Conservation (phyloP, 1,284 basidiomycete genomes). For the Stereum hirsutum region DNA sequence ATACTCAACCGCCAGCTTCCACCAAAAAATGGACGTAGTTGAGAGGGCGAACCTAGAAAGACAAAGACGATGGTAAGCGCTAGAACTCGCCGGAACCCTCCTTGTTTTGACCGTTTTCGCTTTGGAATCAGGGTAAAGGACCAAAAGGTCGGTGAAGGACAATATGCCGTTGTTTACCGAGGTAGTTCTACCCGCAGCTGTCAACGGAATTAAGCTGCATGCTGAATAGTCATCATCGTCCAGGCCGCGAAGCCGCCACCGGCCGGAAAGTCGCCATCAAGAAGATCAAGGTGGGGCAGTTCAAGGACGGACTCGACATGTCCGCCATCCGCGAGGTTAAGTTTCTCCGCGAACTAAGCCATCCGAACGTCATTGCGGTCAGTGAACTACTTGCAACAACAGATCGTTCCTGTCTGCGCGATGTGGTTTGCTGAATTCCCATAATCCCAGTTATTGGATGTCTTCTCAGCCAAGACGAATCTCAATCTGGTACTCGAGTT, state of each 20-base stretch:
- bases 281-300: conserved; percentile 95
- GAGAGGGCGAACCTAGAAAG: conserved; percentile 64
- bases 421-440: neutral
- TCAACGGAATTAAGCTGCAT: no score
- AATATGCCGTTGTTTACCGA: conserved; percentile 95
- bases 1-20: no score
- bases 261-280: conserved; percentile 89
- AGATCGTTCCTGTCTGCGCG: neutral
- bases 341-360: conserved; percentile 88
- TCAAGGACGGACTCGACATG: conserved; percentile 98
- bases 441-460: conserved; percentile 74
- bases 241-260: conserved; percentile 64
- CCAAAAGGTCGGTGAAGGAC: conserved; percentile 90
- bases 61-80: conserved; percentile 58
- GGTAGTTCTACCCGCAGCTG: conserved; percentile 35
- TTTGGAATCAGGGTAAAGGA: conserved; percentile 90
- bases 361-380: conserved; percentile 94
- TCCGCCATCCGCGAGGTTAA: conserved; percentile 98
- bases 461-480: conserved; percentile 95
- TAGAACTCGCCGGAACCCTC: neutral
- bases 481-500: conserved; percentile 98
- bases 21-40: conserved; percentile 58
- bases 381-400: conserved; percentile 14
- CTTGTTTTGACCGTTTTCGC: conserved; percentile 11
- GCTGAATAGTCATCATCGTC: no score